phyloP scores from a whole-genome alignment of 2,329 filamentous ascomycete species.

The Pestalotiopsis sp. region DNA sequence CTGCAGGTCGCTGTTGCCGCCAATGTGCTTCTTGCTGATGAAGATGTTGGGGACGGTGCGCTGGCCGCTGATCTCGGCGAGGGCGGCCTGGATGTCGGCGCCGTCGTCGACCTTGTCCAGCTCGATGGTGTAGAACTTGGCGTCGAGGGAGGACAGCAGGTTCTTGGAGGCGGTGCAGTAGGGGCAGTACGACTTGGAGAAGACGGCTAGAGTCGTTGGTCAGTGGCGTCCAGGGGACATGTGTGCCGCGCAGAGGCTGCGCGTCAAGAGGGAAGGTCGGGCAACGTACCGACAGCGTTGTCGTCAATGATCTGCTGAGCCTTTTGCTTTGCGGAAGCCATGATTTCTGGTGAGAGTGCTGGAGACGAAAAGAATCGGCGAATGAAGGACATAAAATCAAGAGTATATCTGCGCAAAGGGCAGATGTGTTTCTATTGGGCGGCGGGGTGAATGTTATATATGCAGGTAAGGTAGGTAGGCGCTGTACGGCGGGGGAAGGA shows the following conservation, averaged over 20 bases:
- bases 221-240: not conserved
- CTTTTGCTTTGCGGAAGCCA: slow-evolving; percentile 83
- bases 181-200: slow-evolving; percentile 96
- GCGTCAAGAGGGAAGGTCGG: not conserved
- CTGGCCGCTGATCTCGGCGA: slow-evolving; percentile 80
- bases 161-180: slow-evolving; percentile 84
- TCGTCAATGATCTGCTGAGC: slow-evolving; percentile 86
- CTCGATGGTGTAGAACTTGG: slow-evolving; percentile 77
- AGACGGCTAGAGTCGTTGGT: slow-evolving; percentile 67
- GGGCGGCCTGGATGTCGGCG: slow-evolving; percentile 77
- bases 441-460: slow-evolving; percentile 5
- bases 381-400: slow-evolving; percentile 62
- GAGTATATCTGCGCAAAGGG: not conserved
- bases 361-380: slow-evolving; percentile 66
- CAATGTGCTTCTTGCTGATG: slow-evolving; percentile 89
- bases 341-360: slow-evolving; percentile 63
- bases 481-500: not conserved
- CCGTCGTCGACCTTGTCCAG: slow-evolving; percentile 86
- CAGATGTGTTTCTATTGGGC: not conserved
- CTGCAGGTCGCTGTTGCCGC: slow-evolving; percentile 91
- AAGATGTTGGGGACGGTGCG: slow-evolving; percentile 94
- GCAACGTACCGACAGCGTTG: slow-evolving; percentile 75
- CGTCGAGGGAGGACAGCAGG: slow-evolving; percentile 68
- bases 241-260: not conserved
- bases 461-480: not conserved